These are phyloP conservation scores for Claviceps sp. DNA, from an alignment of 2,329 filamentous ascomycete species.

Conservation along the genomic window DNA sequence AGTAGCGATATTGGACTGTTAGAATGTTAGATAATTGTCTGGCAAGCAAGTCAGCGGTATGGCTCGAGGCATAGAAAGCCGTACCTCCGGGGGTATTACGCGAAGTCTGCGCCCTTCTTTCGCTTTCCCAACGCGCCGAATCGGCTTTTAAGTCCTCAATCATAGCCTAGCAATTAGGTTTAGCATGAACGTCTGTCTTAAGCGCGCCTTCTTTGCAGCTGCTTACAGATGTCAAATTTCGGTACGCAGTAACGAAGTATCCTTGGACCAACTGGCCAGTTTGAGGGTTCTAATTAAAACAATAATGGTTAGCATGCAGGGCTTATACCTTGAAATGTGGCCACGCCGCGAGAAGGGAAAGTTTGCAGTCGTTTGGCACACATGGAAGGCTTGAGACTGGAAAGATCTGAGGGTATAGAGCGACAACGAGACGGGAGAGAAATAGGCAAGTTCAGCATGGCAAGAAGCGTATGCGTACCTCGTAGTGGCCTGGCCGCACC, in stretches of 20 bases:
- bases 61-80: constrained; percentile 35
- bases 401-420: background rate
- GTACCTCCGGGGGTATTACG: constrained; percentile 41
- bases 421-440: background rate
- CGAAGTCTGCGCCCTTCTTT: constrained; percentile 42
- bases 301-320: background rate
- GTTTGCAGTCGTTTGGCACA: background rate
- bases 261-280: constrained; percentile 50
- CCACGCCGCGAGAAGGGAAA: background rate
- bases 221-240: constrained; percentile 64
- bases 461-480: constrained; percentile 35
- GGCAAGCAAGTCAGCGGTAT: constrained; percentile 31
- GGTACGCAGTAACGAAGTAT: constrained; percentile 68
- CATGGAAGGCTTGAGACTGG: too few species aligned
- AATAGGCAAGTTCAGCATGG: background rate
- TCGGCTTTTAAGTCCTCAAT: constrained; percentile 50
- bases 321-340: background rate
- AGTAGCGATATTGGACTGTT: constrained; percentile 44
- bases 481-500: constrained; percentile 60
- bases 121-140: constrained; percentile 47
- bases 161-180: constrained; percentile 35
- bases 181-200: background rate
- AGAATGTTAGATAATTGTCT: constrained; percentile 45
- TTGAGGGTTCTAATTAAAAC: constrained; percentile 32
- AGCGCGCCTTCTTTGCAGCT: background rate